phyloP scores from a whole-genome alignment of 2,329 filamentous ascomycete genomes.

The Trichophyton rubrum region DNA sequence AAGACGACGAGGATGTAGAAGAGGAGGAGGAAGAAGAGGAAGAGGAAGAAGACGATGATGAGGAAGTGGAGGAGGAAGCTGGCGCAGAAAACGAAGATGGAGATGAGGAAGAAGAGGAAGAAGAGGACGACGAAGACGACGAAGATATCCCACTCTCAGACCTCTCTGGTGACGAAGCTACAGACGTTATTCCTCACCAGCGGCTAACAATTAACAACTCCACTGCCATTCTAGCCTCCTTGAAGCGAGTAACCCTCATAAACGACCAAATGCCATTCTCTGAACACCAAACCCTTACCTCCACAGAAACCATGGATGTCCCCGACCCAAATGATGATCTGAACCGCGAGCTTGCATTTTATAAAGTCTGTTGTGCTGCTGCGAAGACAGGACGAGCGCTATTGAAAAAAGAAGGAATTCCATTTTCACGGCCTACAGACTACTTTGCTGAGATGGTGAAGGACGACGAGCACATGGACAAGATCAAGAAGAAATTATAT shows the following conservation, averaged over 20 bases:
- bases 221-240: conserved; percentile 63
- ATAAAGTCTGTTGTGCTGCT: conserved; percentile 74
- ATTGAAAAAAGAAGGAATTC: conserved; percentile 67
- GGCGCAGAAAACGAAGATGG: conserved; percentile 23
- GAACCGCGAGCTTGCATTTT: conserved; percentile 83
- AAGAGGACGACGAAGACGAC: conserved; percentile 53
- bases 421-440: conserved; percentile 80
- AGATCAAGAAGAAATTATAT: conserved; percentile 83
- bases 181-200: conserved; percentile 79
- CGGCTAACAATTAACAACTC: conserved; percentile 97
- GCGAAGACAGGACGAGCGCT: conserved; percentile 59
- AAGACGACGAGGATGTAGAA: conserved; percentile 28
- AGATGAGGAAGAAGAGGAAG: conserved; percentile 26
- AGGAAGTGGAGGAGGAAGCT: conserved; percentile 22
- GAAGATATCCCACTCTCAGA: conserved; percentile 86
- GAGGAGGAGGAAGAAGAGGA: conserved; percentile 27
- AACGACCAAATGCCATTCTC: conserved; percentile 63
- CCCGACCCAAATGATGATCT: conserved; percentile 82
- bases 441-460: conserved; percentile 99
- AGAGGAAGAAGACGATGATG: conserved; percentile 20
- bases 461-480: conserved; percentile 95
- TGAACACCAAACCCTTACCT: conserved; percentile 65
- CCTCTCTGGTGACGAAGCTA: conserved; percentile 65
- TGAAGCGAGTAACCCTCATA: conserved; percentile 50
- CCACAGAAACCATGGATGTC: conserved; percentile 57